Evolutionary conservation across 345 rosid species (phyloP).

Genomic region (Sisymbrium irio): DNA sequence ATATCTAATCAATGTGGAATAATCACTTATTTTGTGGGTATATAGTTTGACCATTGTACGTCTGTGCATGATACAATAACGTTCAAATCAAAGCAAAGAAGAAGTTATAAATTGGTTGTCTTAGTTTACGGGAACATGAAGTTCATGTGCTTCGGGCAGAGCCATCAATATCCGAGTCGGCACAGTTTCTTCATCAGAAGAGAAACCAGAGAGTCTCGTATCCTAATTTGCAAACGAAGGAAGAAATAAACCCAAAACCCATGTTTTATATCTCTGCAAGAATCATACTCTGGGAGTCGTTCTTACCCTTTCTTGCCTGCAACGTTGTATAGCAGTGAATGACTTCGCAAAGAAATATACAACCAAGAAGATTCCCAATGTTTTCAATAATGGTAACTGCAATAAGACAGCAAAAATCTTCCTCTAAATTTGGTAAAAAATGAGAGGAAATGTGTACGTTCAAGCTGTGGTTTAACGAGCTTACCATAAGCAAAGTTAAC

Average conservation of each 20-base stretch:
- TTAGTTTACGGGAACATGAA: slow-evolving; percentile 7
- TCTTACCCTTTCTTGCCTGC: slow-evolving; percentile 37
- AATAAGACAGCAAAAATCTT: neutral
- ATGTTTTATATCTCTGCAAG: neutral
- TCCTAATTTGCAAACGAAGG: slow-evolving; percentile 11
- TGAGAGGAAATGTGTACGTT: neutral
- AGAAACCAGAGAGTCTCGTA: slow-evolving; percentile 19
- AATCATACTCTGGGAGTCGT: neutral
- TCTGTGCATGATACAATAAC: neutral
- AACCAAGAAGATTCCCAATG: slow-evolving; percentile 64
- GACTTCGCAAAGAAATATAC: slow-evolving; percentile 55
- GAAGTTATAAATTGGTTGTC: neutral
- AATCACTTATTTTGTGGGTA: neutral
- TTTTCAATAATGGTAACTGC: slow-evolving; percentile 58
- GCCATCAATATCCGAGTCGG: slow-evolving; percentile 5
- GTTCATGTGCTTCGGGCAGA: neutral
- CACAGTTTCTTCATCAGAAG: slow-evolving; percentile 24
- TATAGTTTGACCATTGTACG: neutral
- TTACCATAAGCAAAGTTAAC: slow-evolving; percentile 53
- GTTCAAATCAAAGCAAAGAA: neutral
- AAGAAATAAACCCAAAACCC: neutral
- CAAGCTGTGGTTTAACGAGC: neutral
- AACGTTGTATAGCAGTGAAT: slow-evolving; percentile 46
- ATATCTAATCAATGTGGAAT: neutral
- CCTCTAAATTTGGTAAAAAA: neutral